Evolutionary conservation across 345 rosid species (phyloP).

Genomic region (Salix caprea): DNA sequence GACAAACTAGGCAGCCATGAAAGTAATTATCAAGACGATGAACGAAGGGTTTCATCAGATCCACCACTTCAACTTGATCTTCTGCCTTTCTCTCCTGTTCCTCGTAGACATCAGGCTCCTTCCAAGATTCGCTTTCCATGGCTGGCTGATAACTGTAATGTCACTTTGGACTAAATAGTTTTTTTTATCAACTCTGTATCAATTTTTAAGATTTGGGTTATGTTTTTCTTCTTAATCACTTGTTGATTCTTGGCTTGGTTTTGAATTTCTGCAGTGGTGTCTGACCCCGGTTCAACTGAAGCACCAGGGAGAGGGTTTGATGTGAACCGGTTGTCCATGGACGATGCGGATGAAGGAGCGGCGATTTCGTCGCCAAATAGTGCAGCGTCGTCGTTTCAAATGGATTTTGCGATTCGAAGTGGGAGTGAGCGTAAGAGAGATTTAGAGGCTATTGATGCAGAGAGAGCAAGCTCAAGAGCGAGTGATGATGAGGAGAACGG

Average conservation of each 20-base stretch:
- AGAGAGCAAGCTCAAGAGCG: slow-evolving; percentile 60
- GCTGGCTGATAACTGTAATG: slow-evolving; percentile 51
- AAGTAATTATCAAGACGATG: slow-evolving; percentile 6
- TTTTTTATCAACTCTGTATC: not conserved
- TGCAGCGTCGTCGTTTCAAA: slow-evolving; percentile 70
- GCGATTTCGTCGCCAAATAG: slow-evolving; percentile 75
- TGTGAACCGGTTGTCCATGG: slow-evolving; percentile 46
- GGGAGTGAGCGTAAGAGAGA: slow-evolving; percentile 46
- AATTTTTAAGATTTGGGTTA: not conserved
- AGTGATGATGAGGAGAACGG: slow-evolving; percentile 91
- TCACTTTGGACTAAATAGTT: not conserved
- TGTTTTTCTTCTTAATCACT: not conserved
- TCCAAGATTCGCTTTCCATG: slow-evolving; percentile 63
- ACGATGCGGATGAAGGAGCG: slow-evolving; percentile 46
- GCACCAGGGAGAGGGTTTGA: slow-evolving; percentile 37
- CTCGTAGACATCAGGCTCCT: slow-evolving; percentile 25
- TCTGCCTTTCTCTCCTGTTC: slow-evolving; percentile 55
- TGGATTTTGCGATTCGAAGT: slow-evolving; percentile 67
- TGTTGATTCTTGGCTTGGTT: not conserved
- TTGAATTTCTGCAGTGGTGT: slow-evolving; percentile 21
- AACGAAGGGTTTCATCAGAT: slow-evolving; percentile 38
- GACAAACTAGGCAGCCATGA: slow-evolving; percentile 11
- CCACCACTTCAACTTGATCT: slow-evolving; percentile 69
- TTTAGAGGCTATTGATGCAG: slow-evolving; percentile 34
- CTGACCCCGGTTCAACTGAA: slow-evolving; percentile 39